Base-by-base conservation (phyloP, 1,284 basidiomycete genomes). In the Flammula alnicola region DNA sequence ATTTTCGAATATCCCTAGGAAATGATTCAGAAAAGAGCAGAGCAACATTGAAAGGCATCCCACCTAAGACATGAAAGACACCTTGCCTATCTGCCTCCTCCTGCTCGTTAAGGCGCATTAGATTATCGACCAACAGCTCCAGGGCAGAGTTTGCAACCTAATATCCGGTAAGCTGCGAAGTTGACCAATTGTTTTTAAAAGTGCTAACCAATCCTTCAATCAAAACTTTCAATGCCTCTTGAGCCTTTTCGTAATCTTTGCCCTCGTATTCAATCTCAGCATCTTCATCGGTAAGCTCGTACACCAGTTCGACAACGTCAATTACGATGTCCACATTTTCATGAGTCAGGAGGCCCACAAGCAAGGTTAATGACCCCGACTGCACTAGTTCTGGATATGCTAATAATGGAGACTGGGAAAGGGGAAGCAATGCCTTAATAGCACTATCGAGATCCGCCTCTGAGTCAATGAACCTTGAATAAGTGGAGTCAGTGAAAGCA, bases 271-370 rank as follows among this genome's bases (percentile, higher is more conserved):
- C 89, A 31, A 88, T 86, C 2, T 91, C 88, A 1, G 93, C 92
- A 63, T 99, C 96, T 66, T 98, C 96, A 61, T 99, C 96, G 0
- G 95, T 96, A 51, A 98, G 77, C 69, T 99, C 97, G 62, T 95
- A 91, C 3, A 99, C 77, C 20, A 95, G 81, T 63, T 95, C 91
- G 16, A 97, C 84, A 16, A 93, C 88, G 59, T 96, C 93, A 48
- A 97, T 88, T 14, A 91, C 90, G 55, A 98, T 96, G 69, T 98
- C 95, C 36, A 88, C 82, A 63, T 97, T 97, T 68, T 96, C 95
- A 64, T 97, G 93, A 51, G 84, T 88, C 44, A 99, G 81, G 39
- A 99, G 79, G 29, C 88, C 93, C 51, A 91, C 81, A 22, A 99
- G 77, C 17, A 84, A 74, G 16, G 79, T 69, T 3, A 93, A 72